Evolutionary conservation across 495 filamentous ascomycete genomes (phyloP), one percentile per base, ranked within the genome.

Genomic region (Penicillium daleae): DNA sequence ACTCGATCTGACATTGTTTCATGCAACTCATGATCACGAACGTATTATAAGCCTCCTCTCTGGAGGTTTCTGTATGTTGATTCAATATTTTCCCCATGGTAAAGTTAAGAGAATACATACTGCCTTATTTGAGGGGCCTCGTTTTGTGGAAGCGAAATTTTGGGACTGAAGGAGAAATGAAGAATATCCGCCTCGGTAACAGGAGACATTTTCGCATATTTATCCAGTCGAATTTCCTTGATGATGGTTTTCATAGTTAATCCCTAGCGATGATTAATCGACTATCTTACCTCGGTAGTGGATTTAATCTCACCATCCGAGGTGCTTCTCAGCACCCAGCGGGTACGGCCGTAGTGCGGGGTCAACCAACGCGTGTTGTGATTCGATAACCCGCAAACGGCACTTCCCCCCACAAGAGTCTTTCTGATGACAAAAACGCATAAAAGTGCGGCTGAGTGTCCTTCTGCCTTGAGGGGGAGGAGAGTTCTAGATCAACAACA

Each of bases 301-400:
- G 4, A 22, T 24, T 24, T 46, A 46, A 46, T 46, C 19, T 4
- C n/a, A 46, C 19, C 42, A 46, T n/a, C 42, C 42, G 42, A 46
- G 42, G 42, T 46, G 42, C 19, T 12, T 3, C 19, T 12, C 42
- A 12, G 12, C 19, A 3, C 42, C 9, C 3, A 22, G 4, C 42
- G 19, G 42, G 8, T 46, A 46, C 42, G 42, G 42, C 42, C 21
- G 42, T 46, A 46, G 42, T 46, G 42, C 42, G 42, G 42, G 42
- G 42, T 46, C 21, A 22, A 19, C 42, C 21, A 46, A 21, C 19
- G 6, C 19, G 40, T 19, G 5, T 15, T 49, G 24, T 6, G 46
- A 50, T 50, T 46, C 15, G 46, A 50, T 29, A 9, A 4, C 46
- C 46, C 24, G 46, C 24, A 50, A 50, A 50, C 15, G 3, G 24